phyloP scores from a whole-genome alignment of 169 alveolate genomes.

The Eimeria maxima region DNA sequence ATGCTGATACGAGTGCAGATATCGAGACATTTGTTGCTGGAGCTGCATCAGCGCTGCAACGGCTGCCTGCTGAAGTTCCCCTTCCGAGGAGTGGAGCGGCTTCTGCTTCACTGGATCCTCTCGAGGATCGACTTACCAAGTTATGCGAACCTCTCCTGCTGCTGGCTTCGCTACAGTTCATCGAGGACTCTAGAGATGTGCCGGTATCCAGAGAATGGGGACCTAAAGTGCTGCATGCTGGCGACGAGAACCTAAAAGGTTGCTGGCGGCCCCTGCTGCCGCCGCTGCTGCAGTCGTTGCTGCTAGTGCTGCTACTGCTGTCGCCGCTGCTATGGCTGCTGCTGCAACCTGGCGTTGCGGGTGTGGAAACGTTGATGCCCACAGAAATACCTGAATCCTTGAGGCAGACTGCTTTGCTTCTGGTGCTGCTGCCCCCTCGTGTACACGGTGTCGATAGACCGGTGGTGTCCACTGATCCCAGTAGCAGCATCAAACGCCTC shows the following conservation, averaged over 20 bases:
- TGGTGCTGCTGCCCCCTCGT: constrained; percentile 1
- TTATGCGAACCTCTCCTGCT: background rate
- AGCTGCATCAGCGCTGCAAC: constrained; percentile 3
- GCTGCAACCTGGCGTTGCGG: constrained; percentile 15
- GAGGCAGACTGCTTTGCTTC: background rate
- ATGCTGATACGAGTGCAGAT: background rate
- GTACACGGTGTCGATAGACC: constrained; percentile 7
- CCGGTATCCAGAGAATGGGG: background rate
- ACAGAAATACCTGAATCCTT: background rate
- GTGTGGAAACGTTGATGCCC: background rate
- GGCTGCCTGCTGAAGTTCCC: constrained; percentile 23
- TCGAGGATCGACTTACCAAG: background rate
- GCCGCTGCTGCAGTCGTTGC: constrained; percentile 11
- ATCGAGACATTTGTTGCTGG: background rate
- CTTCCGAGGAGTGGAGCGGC: background rate
- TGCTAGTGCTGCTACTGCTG: background rate
- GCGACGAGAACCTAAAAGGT: background rate
- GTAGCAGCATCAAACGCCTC: background rate
- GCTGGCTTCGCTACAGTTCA: background rate
- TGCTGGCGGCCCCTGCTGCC: background rate
- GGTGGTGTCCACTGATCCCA: background rate
- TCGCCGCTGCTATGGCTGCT: constrained; percentile 3
- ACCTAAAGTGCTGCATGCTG: background rate
- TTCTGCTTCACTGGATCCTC: background rate
- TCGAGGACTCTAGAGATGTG: background rate